These are phyloP conservation scores for Cutaneotrichosporon dermatis DNA, from an alignment of 1,284 basidiomycete species.

Conservation along the genomic window DNA sequence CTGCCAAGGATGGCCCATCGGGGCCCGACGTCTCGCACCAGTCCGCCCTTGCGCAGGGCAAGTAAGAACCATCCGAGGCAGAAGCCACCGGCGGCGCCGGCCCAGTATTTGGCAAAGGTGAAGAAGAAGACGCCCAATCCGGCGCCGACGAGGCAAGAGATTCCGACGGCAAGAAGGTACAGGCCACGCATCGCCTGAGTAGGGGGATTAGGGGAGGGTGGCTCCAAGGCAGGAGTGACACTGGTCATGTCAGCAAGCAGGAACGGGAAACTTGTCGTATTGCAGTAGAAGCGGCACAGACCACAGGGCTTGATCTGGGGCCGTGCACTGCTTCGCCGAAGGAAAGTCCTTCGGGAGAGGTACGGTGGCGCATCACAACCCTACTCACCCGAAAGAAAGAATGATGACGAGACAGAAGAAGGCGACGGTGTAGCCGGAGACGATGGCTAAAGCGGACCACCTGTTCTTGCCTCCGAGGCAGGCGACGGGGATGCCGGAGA, in stretches of 20 bases:
- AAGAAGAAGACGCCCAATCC: slow-evolving; percentile 80
- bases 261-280: too few species aligned
- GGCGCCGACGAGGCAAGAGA: slow-evolving; percentile 78
- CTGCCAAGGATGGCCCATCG: slow-evolving; percentile 83
- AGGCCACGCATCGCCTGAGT: slow-evolving; percentile 72
- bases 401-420: slow-evolving; percentile 83
- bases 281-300: not conserved
- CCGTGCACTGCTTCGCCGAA: not conserved
- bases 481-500: slow-evolving; percentile 81
- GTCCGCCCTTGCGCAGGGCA: slow-evolving; percentile 72
- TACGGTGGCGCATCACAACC: too few species aligned
- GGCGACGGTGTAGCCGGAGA: slow-evolving; percentile 81
- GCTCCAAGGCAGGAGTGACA: slow-evolving; percentile 43
- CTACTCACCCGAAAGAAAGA: slow-evolving; percentile 68
- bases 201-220: slow-evolving; percentile 71
- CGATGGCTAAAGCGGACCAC: slow-evolving; percentile 91
- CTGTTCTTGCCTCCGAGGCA: slow-evolving; percentile 90
- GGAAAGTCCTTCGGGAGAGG: too few species aligned
- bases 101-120: slow-evolving; percentile 77
- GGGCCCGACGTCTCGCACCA: slow-evolving; percentile 67
- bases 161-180: slow-evolving; percentile 75
- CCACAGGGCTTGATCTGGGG: not conserved
- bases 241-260: slow-evolving; percentile 20
- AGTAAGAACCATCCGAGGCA: slow-evolving; percentile 81
- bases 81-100: slow-evolving; percentile 85